These are phyloP conservation scores for Orobanche coerulescens DNA, from an alignment of 257 asterid genomes.

Conservation along the genomic window DNA sequence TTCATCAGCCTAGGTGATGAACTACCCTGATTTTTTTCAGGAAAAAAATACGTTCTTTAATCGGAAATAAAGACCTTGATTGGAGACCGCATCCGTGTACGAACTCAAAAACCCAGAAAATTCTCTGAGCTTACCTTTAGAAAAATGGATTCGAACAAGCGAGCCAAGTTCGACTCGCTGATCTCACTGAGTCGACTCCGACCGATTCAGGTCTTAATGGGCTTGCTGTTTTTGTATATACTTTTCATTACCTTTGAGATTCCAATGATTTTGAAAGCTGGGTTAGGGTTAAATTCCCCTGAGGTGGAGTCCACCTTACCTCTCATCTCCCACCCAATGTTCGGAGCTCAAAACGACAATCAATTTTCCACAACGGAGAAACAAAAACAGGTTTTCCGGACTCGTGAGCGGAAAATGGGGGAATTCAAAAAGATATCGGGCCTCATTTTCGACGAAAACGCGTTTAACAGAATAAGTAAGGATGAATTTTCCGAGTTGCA, in stretches of 20 bases:
- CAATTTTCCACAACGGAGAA: slow-evolving; percentile 31
- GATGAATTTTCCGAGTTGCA: slow-evolving; percentile 69
- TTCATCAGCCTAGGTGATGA: slow-evolving; percentile 37
- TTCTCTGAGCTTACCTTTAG: neutral
- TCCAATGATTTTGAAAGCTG: slow-evolving; percentile 68
- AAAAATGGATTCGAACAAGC: slow-evolving; percentile 44
- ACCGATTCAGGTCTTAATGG: slow-evolving; percentile 67
- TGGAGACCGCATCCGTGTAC: slow-evolving; percentile 12
- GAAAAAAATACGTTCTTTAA: slow-evolving; percentile 3
- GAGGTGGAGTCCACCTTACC: slow-evolving; percentile 38
- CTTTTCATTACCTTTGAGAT: slow-evolving; percentile 62
- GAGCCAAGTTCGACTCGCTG: slow-evolving; percentile 61
- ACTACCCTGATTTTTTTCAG: slow-evolving; percentile 19
- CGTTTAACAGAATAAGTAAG: slow-evolving; percentile 43
- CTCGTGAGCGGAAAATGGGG: slow-evolving; percentile 34
- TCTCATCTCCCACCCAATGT: slow-evolving; percentile 27
- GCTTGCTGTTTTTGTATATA: slow-evolving; percentile 63
- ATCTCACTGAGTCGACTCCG: slow-evolving; percentile 69
- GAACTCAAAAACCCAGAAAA: neutral
- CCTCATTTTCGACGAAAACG: slow-evolving; percentile 47
- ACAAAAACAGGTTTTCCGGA: slow-evolving; percentile 25
- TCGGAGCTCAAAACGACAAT: slow-evolving; percentile 28
- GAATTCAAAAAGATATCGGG: slow-evolving; percentile 57
- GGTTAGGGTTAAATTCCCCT: slow-evolving; percentile 51
- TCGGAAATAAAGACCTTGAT: slow-evolving; percentile 16